Conservation (phyloP, 1,139 yeast species). For the Candida tunisiensis region DNA sequence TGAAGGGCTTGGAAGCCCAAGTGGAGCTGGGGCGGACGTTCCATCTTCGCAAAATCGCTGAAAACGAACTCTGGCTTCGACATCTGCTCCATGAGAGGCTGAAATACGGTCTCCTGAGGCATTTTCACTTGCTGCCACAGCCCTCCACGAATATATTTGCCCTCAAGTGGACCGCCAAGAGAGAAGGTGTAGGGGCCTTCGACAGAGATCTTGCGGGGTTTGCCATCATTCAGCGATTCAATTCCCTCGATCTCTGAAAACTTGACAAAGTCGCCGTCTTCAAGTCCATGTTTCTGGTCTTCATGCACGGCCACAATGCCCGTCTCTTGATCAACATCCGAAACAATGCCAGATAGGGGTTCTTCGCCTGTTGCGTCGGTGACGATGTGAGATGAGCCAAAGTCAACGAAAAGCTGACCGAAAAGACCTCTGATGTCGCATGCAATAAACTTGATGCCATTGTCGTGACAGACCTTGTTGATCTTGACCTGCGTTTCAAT, state of each 20-base stretch:
- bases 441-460: conserved; percentile 62
- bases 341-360: conserved; percentile 70
- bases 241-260: conserved; percentile 76
- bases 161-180: conserved; percentile 38
- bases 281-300: conserved; percentile 83
- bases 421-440: conserved; percentile 79
- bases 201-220: conserved; percentile 61
- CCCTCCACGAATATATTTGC: conserved; percentile 70
- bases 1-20: conserved; percentile 84
- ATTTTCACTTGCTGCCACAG: conserved; percentile 83
- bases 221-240: conserved; percentile 46
- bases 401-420: conserved; percentile 80
- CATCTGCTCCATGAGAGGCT: conserved; percentile 48
- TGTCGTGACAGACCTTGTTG: conserved; percentile 57
- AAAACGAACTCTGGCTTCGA: conserved; percentile 59
- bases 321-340: conserved; percentile 72
- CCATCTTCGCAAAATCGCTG: conserved; percentile 88
- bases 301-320: conserved; percentile 90
- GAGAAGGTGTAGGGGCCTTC: conserved; percentile 89
- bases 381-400: conserved; percentile 67
- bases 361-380: conserved; percentile 88
- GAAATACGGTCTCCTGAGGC: conserved; percentile 48
- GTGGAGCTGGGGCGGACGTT: conserved; percentile 80
- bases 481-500: conserved; percentile 62
- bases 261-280: conserved; percentile 82